A percentile compares a stretch with the other conserved stretches of the same genome.
phyloP scores from a whole-genome alignment of 768 basidiomycete species.

The Phanerochaete carnosa region DNA sequence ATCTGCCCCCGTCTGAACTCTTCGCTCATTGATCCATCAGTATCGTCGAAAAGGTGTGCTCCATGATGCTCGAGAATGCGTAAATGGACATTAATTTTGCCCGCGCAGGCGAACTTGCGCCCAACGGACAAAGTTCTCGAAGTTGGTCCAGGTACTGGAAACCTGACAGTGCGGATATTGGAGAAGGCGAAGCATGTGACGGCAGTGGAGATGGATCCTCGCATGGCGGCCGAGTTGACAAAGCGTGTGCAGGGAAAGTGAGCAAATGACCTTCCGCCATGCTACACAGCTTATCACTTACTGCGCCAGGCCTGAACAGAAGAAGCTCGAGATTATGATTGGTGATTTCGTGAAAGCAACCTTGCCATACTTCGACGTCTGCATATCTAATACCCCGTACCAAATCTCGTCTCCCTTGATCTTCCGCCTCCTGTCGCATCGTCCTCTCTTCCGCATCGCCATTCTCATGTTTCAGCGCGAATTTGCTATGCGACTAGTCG shows the following conservation, averaged over 20 bases:
- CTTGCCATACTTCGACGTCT: conserved; percentile 97
- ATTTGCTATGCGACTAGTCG: conserved; percentile 90
- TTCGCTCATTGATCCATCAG: conserved; percentile 28
- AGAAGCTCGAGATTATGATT: conserved; percentile 91
- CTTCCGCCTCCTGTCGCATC: conserved; percentile 94
- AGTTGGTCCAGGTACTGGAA: conserved; percentile 97
- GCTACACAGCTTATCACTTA: not conserved
- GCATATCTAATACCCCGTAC: conserved; percentile 98
- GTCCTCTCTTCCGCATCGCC: conserved; percentile 88
- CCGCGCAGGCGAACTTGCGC: conserved; percentile 77
- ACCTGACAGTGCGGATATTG: conserved; percentile 89
- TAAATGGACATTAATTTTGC: not conserved
- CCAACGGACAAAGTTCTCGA: conserved; percentile 96
- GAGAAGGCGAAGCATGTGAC: conserved; percentile 91
- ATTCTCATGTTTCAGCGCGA: conserved; percentile 99
- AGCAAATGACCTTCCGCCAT: conserved; percentile 33
- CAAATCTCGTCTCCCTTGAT: conserved; percentile 98
- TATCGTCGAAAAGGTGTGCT: conserved; percentile 58
- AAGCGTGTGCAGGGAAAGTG: conserved; percentile 98
- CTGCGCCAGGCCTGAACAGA: conserved; percentile 78
- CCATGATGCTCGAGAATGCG: not conserved
- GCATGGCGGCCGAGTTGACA: conserved; percentile 96
- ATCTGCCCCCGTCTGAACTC: not conserved
- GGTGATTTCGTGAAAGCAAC: conserved; percentile 99
- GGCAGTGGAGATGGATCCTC: conserved; percentile 96